Evolutionary conservation across 139 green algal species (phyloP).

Genomic region (Eudorina sp.): DNA sequence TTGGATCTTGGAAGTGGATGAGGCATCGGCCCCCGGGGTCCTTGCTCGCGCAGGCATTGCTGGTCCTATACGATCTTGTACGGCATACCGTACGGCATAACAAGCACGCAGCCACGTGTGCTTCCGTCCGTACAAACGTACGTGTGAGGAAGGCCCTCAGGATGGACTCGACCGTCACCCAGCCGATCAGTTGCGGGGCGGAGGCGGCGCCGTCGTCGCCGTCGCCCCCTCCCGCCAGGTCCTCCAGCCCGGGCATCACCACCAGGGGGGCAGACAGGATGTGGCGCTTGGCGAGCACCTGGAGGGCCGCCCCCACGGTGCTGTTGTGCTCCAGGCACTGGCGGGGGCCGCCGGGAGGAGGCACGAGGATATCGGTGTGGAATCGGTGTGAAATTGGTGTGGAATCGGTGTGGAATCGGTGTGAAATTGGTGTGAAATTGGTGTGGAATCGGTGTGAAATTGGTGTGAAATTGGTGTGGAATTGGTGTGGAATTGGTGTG

Average conservation of each 20-base stretch:
- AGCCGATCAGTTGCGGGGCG: slow-evolving; percentile 73
- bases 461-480: too few relatives aligned
- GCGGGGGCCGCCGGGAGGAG: not conserved
- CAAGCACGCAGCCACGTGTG: not conserved
- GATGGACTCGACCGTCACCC: slow-evolving; percentile 76
- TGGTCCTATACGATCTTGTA: too few relatives aligned
- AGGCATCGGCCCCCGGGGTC: too few relatives aligned
- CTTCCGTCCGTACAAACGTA: slow-evolving; percentile 20
- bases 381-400: too few relatives aligned
- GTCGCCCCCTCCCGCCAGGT: slow-evolving; percentile 54
- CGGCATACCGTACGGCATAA: too few relatives aligned
- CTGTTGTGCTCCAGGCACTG: slow-evolving; percentile 41
- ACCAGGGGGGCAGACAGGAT: slow-evolving; percentile 81
- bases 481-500: too few relatives aligned
- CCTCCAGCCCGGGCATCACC: slow-evolving; percentile 67
- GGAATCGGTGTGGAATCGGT: too few relatives aligned
- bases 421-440: too few relatives aligned
- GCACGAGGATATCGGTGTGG: too few relatives aligned
- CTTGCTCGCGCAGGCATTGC: too few relatives aligned
- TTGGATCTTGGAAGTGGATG: too few relatives aligned
- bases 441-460: too few relatives aligned
- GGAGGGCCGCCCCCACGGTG: not conserved
- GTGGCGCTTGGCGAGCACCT: slow-evolving; percentile 68
- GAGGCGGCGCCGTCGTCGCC: slow-evolving; percentile 12
- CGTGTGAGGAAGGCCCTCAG: slow-evolving; percentile 52